A percentile compares a stretch with the other conserved stretches of the same genome.
phyloP scores from a whole-genome alignment of 2,329 filamentous ascomycete genomes.

The Ophiocordyceps unilateralis region DNA sequence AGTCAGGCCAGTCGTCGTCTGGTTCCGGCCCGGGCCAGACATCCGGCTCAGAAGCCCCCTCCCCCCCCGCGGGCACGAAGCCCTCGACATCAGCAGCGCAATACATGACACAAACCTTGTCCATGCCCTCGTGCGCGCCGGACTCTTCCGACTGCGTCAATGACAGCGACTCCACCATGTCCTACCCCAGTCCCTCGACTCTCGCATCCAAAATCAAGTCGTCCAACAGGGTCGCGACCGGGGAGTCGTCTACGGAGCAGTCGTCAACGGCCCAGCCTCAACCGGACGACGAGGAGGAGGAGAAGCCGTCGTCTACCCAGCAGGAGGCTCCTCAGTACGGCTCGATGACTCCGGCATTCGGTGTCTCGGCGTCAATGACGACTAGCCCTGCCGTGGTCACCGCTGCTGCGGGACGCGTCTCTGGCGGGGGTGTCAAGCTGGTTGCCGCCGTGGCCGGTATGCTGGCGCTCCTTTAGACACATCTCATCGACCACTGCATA shows the following conservation, averaged over 20 bases:
- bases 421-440: slow-evolving; percentile 9
- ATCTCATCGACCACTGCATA: slow-evolving; percentile 5
- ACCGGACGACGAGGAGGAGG: neutral
- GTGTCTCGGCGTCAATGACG: slow-evolving; percentile 1
- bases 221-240: too few species aligned
- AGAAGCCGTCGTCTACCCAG: neutral
- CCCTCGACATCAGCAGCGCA: slow-evolving; percentile 5
- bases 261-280: neutral
- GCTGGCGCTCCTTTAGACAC: slow-evolving; percentile 15
- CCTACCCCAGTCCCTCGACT: too few species aligned
- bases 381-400: slow-evolving; percentile 8
- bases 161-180: slow-evolving; percentile 6
- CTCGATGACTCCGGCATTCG: slow-evolving; percentile 1
- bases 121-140: slow-evolving; percentile 14
- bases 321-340: neutral
- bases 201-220: too few species aligned
- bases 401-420: slow-evolving; percentile 15
- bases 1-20: too few species aligned
- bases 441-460: slow-evolving; percentile 15
- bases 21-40: neutral
- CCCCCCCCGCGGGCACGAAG: neutral
- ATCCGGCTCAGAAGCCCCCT: neutral
- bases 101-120: slow-evolving; percentile 16
- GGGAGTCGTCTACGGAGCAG: slow-evolving; percentile 6
- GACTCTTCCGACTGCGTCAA: slow-evolving; percentile 13